Evolutionary conservation across 2,329 filamentous ascomycete genomes (phyloP).

Genomic region (Botryosphaeria dothidea): DNA sequence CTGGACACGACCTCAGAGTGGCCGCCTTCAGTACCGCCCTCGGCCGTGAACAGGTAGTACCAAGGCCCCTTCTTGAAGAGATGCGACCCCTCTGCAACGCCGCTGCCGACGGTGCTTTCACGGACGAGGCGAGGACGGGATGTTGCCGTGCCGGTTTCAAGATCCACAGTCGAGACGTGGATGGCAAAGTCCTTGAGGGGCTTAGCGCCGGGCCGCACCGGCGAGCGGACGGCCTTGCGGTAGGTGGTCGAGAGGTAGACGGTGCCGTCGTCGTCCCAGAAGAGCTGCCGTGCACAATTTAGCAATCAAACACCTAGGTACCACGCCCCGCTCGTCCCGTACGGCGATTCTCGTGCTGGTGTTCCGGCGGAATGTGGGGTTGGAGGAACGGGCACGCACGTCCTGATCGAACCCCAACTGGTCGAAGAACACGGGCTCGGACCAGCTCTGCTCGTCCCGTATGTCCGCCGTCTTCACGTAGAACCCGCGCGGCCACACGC

Average conservation of each 20-base stretch:
- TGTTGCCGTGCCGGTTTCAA: constrained; percentile 38
- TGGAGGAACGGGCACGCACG: constrained; percentile 36
- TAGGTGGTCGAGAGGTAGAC: constrained; percentile 50
- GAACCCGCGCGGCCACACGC: constrained; percentile 56
- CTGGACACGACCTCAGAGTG: constrained; percentile 49
- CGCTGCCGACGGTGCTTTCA: constrained; percentile 40
- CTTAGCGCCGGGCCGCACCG: constrained; percentile 17
- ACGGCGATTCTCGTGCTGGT: too few relatives aligned
- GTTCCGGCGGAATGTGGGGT: too few relatives aligned
- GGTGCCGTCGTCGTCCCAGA: constrained; percentile 53
- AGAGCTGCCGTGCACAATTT: too few relatives aligned
- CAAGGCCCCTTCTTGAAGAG: constrained; percentile 38
- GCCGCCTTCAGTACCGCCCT: constrained; percentile 57
- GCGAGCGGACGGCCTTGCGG: constrained; percentile 30
- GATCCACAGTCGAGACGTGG: constrained; percentile 47
- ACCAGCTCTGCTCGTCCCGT: constrained; percentile 54
- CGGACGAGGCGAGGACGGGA: neutral
- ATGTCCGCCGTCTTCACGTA: constrained; percentile 56
- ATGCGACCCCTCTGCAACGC: constrained; percentile 45
- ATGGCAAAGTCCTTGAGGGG: constrained; percentile 50
- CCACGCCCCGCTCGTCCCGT: too few relatives aligned
- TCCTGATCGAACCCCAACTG: constrained; percentile 57
- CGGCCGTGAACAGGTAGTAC: constrained; percentile 39
- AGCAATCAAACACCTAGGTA: too few relatives aligned
- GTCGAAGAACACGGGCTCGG: constrained; percentile 57